phyloP scores from a whole-genome alignment of 2,329 filamentous ascomycete species.

The Cladophialophora carrionii region DNA sequence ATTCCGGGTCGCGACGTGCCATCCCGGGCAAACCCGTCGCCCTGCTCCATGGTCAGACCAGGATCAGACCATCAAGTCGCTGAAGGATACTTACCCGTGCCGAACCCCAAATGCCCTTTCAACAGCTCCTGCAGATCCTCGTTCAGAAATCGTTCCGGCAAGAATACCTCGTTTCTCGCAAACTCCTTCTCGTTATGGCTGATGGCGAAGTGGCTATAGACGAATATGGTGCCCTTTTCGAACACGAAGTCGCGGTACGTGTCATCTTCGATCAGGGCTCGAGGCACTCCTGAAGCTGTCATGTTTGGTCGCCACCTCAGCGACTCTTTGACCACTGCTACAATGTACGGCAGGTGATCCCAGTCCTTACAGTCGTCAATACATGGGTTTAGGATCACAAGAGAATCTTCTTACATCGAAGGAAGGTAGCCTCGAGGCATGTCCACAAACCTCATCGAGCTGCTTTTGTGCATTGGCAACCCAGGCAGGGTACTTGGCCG shows the following conservation, averaged over 20 bases:
- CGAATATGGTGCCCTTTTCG: constrained; percentile 53
- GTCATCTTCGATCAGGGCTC: constrained; percentile 33
- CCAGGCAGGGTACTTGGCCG: constrained; percentile 24
- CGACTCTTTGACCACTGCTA: constrained; percentile 42
- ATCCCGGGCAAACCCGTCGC: constrained; percentile 42
- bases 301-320: constrained; percentile 44
- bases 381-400: background rate
- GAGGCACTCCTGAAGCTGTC: constrained; percentile 45
- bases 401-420: constrained; percentile 21
- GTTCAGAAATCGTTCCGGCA: constrained; percentile 30
- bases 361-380: constrained; percentile 38
- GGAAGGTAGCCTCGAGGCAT: constrained; percentile 11
- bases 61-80: background rate
- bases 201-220: constrained; percentile 51
- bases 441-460: constrained; percentile 23
- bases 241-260: constrained; percentile 52
- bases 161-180: constrained; percentile 29
- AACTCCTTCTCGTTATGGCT: constrained; percentile 44
- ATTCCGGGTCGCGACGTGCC: constrained; percentile 42
- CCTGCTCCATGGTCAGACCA: constrained; percentile 24
- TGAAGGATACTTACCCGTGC: constrained; percentile 17
- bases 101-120: constrained; percentile 38
- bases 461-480: constrained; percentile 17
- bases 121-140: constrained; percentile 35
- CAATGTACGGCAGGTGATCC: constrained; percentile 41